These are phyloP conservation scores for Gardenia jasminoides DNA, from an alignment of 257 asterid species.

Conservation along the genomic window DNA sequence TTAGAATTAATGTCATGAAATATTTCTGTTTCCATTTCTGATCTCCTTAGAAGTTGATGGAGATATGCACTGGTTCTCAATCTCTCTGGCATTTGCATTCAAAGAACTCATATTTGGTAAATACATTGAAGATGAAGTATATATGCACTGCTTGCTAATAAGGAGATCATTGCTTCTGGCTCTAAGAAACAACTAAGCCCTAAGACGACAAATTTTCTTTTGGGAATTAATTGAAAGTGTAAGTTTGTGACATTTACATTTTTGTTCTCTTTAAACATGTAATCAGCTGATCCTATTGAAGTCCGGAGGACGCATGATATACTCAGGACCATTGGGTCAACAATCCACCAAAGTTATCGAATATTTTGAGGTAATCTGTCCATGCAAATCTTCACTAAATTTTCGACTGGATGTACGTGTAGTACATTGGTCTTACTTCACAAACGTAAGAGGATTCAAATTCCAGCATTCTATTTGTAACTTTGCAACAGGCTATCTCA, in stretches of 20 bases:
- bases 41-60: neutral
- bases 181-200: neutral
- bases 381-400: neutral
- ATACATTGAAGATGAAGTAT: too few species aligned
- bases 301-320: slow-evolving; percentile 33
- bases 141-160: too few species aligned
- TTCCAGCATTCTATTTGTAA: neutral
- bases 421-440: neutral
- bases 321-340: slow-evolving; percentile 32
- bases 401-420: too few species aligned
- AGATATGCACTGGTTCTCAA: neutral
- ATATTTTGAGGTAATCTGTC: slow-evolving; percentile 31
- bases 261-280: neutral
- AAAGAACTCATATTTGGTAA: neutral
- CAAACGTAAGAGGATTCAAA: too few species aligned
- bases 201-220: neutral
- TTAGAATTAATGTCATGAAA: neutral
- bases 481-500: slow-evolving; percentile 14
- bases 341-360: slow-evolving; percentile 30
- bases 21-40: neutral
- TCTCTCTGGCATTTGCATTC: neutral
- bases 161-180: too few species aligned
- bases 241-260: neutral
- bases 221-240: neutral
- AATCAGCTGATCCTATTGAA: slow-evolving; percentile 25